A percentile compares a stretch with the other conserved stretches of the same genome.
Evolutionary conservation across 495 filamentous ascomycete species (phyloP).

Genomic region (Symbiotaphrina buchneri): DNA sequence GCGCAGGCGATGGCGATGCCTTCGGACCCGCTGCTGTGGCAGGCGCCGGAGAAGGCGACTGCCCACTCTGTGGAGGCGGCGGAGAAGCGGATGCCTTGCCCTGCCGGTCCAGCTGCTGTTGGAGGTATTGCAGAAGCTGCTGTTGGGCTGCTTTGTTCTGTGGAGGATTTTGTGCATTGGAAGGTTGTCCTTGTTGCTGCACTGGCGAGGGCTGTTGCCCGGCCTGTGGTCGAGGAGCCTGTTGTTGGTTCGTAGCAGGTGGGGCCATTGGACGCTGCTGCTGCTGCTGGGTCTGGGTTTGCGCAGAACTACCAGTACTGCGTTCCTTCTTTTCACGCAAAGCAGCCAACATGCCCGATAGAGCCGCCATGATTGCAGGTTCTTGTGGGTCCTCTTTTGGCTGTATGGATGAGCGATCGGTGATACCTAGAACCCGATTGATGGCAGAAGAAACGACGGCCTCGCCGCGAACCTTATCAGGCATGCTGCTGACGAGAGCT

Average conservation of each 20-base stretch:
- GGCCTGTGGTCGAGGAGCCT: background rate
- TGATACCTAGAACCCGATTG: slow-evolving; percentile 3
- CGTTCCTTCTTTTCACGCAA: too few relatives aligned
- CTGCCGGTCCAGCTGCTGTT: background rate
- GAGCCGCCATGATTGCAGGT: slow-evolving; percentile 3
- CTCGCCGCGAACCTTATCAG: slow-evolving; percentile 2
- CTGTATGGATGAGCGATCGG: slow-evolving; percentile 2
- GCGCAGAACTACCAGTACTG: too few relatives aligned
- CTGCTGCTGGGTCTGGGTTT: background rate
- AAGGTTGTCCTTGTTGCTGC: background rate
- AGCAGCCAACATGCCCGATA: slow-evolving; percentile 1
- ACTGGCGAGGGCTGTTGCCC: background rate
- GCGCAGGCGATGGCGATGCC: background rate
- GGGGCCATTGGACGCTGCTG: background rate
- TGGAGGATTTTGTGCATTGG: background rate
- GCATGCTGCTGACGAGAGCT: slow-evolving; percentile 1
- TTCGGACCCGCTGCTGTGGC: background rate
- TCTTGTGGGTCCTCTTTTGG: slow-evolving; percentile 5
- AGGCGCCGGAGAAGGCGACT: background rate
- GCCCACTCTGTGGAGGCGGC: background rate
- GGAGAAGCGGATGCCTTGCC: background rate
- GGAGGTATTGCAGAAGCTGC: background rate
- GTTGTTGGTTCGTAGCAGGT: background rate
- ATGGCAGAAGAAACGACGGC: slow-evolving; percentile 2
- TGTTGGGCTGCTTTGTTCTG: background rate